Percentiles rank a stretch among this genome's conserved stretches.
Conservation (phyloP, 1,139 yeast genomes). For the Suhomyces taliae region DNA sequence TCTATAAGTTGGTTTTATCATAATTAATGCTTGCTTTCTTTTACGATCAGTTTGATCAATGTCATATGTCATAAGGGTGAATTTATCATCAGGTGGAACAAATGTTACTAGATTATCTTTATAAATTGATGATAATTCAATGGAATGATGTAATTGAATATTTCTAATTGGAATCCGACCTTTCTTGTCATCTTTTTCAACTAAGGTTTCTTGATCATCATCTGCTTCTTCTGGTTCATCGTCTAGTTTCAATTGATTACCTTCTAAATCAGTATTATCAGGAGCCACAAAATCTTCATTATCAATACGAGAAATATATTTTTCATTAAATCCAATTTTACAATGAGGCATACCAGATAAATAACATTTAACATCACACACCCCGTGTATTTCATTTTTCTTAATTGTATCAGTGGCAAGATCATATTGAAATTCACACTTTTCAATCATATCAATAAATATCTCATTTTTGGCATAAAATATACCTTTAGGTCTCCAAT, state of each 20-base stretch:
- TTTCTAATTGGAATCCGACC: constrained; percentile 37
- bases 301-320: constrained; percentile 14
- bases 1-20: constrained; percentile 38
- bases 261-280: constrained; percentile 9
- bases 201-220: constrained; percentile 9
- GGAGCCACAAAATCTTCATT: constrained; percentile 13
- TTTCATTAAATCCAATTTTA: constrained; percentile 44
- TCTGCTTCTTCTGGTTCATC: constrained; percentile 21
- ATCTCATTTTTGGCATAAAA: constrained; percentile 49
- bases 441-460: constrained; percentile 44
- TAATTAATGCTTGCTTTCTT: constrained; percentile 36
- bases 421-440: constrained; percentile 42
- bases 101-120: constrained; percentile 41
- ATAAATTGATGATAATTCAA: constrained; percentile 40
- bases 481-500: constrained; percentile 52
- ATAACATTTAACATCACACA: constrained; percentile 40
- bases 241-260: constrained; percentile 19
- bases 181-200: constrained; percentile 8
- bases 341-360: constrained; percentile 51
- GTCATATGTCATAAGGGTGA: constrained; percentile 39
- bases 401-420: constrained; percentile 29
- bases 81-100: constrained; percentile 49
- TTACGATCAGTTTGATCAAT: constrained; percentile 42
- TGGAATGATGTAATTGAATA: constrained; percentile 50
- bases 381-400: constrained; percentile 39